Conservation (phyloP, 306 rosid species). For the Mucuna pruriens region DNA sequence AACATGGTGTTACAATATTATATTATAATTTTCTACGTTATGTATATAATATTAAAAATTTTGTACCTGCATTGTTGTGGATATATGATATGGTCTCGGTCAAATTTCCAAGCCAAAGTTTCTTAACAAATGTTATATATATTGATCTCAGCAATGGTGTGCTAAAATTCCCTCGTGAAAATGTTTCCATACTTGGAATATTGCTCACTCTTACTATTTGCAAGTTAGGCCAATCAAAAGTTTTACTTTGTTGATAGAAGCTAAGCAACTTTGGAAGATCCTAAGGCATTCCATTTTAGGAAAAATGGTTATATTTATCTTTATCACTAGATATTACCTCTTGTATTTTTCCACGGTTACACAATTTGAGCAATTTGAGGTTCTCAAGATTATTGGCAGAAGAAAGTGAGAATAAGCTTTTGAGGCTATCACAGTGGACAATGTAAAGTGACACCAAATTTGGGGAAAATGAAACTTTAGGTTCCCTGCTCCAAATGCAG, state of each 20-base stretch:
- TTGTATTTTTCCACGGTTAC: background rate
- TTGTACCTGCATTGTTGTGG: background rate
- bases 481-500: constrained; percentile 4
- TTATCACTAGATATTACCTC: background rate
- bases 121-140: background rate
- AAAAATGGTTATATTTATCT: background rate
- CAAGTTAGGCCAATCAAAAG: background rate
- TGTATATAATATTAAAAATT: background rate
- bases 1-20: background rate
- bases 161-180: background rate
- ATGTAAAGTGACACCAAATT: constrained; percentile 5
- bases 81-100: background rate
- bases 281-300: background rate
- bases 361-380: background rate
- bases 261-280: background rate
- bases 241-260: background rate
- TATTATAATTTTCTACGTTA: too few relatives aligned
- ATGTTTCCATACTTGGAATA: background rate
- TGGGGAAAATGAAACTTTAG: background rate
- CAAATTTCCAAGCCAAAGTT: background rate
- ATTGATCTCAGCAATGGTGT: background rate
- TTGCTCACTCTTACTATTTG: background rate
- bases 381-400: background rate
- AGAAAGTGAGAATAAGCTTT: constrained; percentile 5
- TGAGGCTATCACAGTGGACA: background rate